Base-by-base conservation (phyloP, 805 yeast genomes). In the Hanseniaspora occidentalis region DNA sequence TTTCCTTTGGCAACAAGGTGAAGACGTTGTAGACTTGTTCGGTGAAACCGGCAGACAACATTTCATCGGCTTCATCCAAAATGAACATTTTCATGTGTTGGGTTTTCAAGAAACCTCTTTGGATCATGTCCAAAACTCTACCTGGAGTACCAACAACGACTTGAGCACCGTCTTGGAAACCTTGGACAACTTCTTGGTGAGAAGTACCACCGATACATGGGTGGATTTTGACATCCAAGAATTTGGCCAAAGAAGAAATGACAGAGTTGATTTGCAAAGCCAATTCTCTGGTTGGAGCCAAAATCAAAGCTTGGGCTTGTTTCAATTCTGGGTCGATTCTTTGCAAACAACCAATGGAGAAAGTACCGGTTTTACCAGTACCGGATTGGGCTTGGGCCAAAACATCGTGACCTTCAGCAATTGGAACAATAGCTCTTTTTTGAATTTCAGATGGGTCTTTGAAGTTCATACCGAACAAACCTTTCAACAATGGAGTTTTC, bases 321-420 rank as follows among this genome's bases (percentile, higher is more conserved):
- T 77, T 73, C 58, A 72, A 67, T 50, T 69, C 67, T 53, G 78
- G 72, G 62, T 88, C 95, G 45, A 86, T 73, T 64, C 73, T 73
- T 64, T 76, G 80, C 56, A 77, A 71, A 56, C 79, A 77, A 52
- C 80, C 80, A 50, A 89, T 85, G 48, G 96, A 74, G 71, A 92
- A 92, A 37, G 98, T 92, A 49, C 97, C 98, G 22, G 98, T 92
- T 69, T 92, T 92, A 66, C 98, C 98, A 38, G 98, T 92, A 66
- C 98, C 98, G 27, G 96, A 85, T 67, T 92, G 98, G 44, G 98
- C 97, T 69, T 92, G 98, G 45, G 98, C 98, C 48, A 92, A 77
- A 41, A 88, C 94, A 64, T 92, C 98, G 64, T 86, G 79, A 43
- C 96, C 96, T 57, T 78, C 79, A 54, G 86, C 81, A 63, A 92